phyloP scores from a whole-genome alignment of 2,329 filamentous ascomycete species.

The Neofusicoccum kwambonambiense region DNA sequence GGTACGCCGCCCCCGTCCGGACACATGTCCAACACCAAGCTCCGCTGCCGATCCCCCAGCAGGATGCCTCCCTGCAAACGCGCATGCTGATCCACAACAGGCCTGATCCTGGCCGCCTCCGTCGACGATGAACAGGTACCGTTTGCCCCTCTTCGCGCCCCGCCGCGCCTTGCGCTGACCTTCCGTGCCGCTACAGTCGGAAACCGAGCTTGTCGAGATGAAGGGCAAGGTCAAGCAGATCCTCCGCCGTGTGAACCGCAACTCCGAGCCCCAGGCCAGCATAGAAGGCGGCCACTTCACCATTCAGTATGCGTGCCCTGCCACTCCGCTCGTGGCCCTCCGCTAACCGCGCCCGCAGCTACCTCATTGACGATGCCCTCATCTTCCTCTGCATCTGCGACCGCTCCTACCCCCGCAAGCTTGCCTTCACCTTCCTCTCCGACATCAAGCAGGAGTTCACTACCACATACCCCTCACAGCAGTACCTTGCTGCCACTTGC shows the following conservation, averaged over 20 bases:
- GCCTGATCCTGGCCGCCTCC: conserved; percentile 90
- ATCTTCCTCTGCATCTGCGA: conserved; percentile 95
- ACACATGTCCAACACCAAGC: conserved; percentile 18
- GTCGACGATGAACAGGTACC: conserved; percentile 81
- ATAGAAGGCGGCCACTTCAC: conserved; percentile 84
- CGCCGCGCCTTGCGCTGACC: conserved; percentile 9
- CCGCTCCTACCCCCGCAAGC: conserved; percentile 90
- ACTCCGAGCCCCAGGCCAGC: conserved; percentile 84
- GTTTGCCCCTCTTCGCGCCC: not conserved
- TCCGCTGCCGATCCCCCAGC: conserved; percentile 16
- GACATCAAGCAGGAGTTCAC: conserved; percentile 90
- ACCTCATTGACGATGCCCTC: conserved; percentile 78
- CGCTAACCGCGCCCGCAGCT: conserved; percentile 53
- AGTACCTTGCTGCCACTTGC: conserved; percentile 71
- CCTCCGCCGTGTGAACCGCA: conserved; percentile 81
- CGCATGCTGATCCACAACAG: conserved; percentile 47
- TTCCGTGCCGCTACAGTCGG: conserved; percentile 50
- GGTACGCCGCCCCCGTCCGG: conserved; percentile 52
- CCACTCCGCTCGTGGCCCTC: not conserved
- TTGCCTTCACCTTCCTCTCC: conserved; percentile 96
- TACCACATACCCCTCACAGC: conserved; percentile 71
- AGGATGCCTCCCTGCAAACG: not conserved
- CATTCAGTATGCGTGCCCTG: conserved; percentile 66
- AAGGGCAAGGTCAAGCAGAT: conserved; percentile 90
- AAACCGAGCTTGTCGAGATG: conserved; percentile 73